These are phyloP conservation scores for Ensete ventricosum DNA, from an alignment of 176 grass and related monocot genomes.

Conservation along the genomic window DNA sequence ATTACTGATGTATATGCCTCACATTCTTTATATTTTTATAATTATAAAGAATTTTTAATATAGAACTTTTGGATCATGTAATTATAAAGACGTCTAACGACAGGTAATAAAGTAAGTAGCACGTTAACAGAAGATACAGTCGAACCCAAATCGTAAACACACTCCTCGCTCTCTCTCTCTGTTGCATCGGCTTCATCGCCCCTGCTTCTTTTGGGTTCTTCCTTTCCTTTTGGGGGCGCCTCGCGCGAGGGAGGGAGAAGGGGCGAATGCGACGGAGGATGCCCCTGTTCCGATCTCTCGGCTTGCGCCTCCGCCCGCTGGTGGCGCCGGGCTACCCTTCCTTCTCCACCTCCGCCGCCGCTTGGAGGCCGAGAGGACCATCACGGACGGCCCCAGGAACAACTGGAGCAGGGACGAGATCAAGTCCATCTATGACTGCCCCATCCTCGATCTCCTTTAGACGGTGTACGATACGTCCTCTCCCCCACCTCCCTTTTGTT, in stretches of 20 bases:
- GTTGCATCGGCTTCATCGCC: too few species aligned
- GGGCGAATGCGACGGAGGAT: constrained; percentile 19
- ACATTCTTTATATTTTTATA: too few species aligned
- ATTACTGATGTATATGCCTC: too few species aligned
- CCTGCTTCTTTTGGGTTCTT: too few species aligned
- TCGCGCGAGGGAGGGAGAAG: background rate
- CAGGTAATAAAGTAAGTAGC: too few species aligned
- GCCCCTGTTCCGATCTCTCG: constrained; percentile 47
- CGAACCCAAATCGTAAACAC: too few species aligned
- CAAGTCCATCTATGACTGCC: constrained; percentile 81
- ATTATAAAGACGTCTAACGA: too few species aligned
- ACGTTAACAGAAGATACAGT: too few species aligned
- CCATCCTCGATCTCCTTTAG: constrained; percentile 86
- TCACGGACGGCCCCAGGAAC: constrained; percentile 64
- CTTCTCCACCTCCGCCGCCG: constrained; percentile 36
- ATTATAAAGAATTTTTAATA: too few species aligned
- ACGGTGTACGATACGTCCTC: constrained; percentile 39
- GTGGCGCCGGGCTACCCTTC: background rate
- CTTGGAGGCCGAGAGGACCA: constrained; percentile 55
- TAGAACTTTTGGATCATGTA: too few species aligned
- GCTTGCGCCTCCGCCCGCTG: constrained; percentile 30
- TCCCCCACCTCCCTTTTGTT: too few species aligned
- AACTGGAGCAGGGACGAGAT: constrained; percentile 73
- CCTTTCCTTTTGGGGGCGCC: background rate
- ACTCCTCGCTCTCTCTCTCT: too few species aligned